A percentile compares a stretch with the other conserved stretches of the same genome.
Evolutionary conservation across 139 green algal species (phyloP).

Genomic region (Deuterostichococcus epilithicus): DNA sequence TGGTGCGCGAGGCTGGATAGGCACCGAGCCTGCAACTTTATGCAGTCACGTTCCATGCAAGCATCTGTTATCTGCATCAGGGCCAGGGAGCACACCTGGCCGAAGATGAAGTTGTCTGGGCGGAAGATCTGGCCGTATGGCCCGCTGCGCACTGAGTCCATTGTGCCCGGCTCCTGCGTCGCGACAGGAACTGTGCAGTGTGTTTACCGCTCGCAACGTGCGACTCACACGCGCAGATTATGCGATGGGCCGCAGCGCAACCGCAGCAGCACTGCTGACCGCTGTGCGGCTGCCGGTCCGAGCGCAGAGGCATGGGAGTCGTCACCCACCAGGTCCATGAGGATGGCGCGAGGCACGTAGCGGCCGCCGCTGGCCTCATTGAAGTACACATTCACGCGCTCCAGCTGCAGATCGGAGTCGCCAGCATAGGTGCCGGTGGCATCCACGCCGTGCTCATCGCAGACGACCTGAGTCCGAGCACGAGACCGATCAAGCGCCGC

Average conservation of each 20-base stretch:
- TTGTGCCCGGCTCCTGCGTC: constrained; percentile 69
- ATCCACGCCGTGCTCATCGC: constrained; percentile 82
- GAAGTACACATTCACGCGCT: constrained; percentile 98
- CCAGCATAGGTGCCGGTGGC: constrained; percentile 70
- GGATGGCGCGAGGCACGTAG: constrained; percentile 90
- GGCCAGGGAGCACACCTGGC: constrained; percentile 45
- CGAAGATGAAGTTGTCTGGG: constrained; percentile 85
- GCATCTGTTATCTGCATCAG: no score
- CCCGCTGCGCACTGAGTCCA: constrained; percentile 88
- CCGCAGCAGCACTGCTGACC: background rate
- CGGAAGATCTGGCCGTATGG: constrained; percentile 91
- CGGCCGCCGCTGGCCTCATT: constrained; percentile 82
- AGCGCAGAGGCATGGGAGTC: no score
- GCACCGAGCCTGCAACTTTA: no score
- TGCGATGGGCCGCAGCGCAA: background rate
- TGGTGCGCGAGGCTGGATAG: no score
- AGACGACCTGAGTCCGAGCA: constrained; percentile 48
- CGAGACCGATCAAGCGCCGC: background rate
- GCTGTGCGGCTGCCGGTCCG: background rate
- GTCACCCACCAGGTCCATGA: constrained; percentile 80
- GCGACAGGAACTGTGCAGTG: background rate
- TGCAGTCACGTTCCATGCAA: background rate
- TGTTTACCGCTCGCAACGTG: constrained; percentile 11
- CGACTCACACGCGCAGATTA: background rate
- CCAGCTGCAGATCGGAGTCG: constrained; percentile 89